Base-by-base conservation (phyloP, 179 eudicot species). In the Camellia oleifera region DNA sequence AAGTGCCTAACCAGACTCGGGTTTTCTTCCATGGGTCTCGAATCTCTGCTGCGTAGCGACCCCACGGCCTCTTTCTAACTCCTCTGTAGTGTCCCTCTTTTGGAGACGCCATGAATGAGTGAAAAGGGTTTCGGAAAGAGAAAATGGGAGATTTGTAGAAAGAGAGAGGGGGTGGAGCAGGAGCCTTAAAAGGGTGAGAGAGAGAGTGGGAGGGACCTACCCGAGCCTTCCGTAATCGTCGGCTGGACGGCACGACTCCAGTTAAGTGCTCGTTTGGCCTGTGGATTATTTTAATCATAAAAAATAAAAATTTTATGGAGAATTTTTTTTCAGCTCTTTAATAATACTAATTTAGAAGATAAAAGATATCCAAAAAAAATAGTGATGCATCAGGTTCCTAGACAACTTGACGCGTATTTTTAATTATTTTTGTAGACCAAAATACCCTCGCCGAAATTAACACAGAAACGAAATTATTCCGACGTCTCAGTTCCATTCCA, bases 21-120 rank as follows among this genome's bases (percentile, higher is more conserved):
- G 92, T 85, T 15, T 89, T 89, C 86, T 89, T 89, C 90, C 88
- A 87, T 0, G 92, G 92, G 81, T 88, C 91, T 6, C 91, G 86
- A 4, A 88, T 88, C 82, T 88, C 91, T 0, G 91, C 91, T 0
- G 92, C 92, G 88, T 89, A 89, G 0, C 92, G 87, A 4, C 92
- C 92, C 92, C 92, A 89, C 32, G 92, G 92, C 20, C 92, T 83
- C 89, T 89, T 89, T 26, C 92, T 44, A 5, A 89, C 92, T 32
- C 92, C 92, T 17, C 92, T 79, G 87, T 84, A 89, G 87, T 87
- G 92, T 6, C 87, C 90, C 69, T 87, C 92, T 4, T 85, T 77
- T 23, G 84, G 7, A 40, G 90, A 75, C 26, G 88, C 82, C 87
- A 86, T 84, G 26, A 80, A 5, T 5, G 52, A 8, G 1, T 48